These are phyloP conservation scores for Phytophthora podocarpi DNA, from an alignment of 352 stramenopile species.

Conservation along the genomic window DNA sequence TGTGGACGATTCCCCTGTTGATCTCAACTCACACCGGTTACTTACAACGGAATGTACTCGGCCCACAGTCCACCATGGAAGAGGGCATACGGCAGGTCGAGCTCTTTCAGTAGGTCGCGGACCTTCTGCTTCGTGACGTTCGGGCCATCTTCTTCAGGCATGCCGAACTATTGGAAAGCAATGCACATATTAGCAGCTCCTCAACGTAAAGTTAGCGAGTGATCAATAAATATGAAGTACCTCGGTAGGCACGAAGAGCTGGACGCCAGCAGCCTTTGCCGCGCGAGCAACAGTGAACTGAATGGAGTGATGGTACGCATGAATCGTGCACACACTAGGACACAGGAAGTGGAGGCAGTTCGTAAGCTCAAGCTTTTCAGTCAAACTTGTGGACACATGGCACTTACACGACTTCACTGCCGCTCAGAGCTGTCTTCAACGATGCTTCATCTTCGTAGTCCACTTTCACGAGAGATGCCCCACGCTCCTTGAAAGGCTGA, in stretches of 20 bases:
- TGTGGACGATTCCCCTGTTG: neutral
- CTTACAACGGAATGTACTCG: constrained; percentile 14
- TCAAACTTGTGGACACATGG: neutral
- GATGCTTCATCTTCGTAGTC: constrained; percentile 25
- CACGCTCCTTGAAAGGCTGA: constrained; percentile 18
- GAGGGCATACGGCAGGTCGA: constrained; percentile 30
- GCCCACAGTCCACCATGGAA: constrained; percentile 32
- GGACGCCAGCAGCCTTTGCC: constrained; percentile 19
- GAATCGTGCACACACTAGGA: constrained; percentile 12
- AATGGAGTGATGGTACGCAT: neutral
- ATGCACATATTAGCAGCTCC: too few species aligned
- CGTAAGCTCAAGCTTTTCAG: too few species aligned
- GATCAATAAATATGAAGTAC: too few species aligned
- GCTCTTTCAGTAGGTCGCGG: constrained; percentile 23
- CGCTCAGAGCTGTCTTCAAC: constrained; percentile 17
- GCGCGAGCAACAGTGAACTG: constrained; percentile 17
- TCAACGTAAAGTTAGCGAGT: too few species aligned
- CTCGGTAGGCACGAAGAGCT: constrained; percentile 32
- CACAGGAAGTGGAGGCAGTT: neutral
- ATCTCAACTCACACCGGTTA: too few species aligned
- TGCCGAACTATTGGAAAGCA: neutral
- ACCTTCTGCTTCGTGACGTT: constrained; percentile 29
- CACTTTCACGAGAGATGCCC: constrained; percentile 16
- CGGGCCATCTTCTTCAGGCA: constrained; percentile 12
- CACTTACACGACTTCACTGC: constrained; percentile 26